These are phyloP conservation scores for Fusarium denticulatum DNA, from an alignment of 2,329 filamentous ascomycete genomes.

Conservation along the genomic window DNA sequence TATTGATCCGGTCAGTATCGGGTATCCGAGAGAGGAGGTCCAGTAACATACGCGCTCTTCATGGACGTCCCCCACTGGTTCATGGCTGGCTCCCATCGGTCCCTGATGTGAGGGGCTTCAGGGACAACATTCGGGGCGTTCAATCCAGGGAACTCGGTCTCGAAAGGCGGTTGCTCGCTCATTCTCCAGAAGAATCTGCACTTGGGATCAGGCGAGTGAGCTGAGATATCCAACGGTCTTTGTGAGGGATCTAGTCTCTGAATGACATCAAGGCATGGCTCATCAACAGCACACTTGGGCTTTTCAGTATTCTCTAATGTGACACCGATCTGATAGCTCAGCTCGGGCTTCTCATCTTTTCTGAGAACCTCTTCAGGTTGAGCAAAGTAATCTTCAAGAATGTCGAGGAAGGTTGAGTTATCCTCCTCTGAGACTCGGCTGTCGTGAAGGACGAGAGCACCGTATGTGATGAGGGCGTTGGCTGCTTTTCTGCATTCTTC, in stretches of 20 bases:
- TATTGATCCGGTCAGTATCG: background rate
- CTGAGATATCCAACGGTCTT: constrained; percentile 67
- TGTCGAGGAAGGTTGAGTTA: constrained; percentile 67
- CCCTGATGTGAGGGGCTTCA: constrained; percentile 57
- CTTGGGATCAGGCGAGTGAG: constrained; percentile 67
- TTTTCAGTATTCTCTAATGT: constrained; percentile 72
- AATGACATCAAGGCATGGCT: constrained; percentile 68
- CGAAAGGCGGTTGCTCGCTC: constrained; percentile 62
- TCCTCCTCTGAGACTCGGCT: constrained; percentile 65
- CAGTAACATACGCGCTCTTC: constrained; percentile 63
- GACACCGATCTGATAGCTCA: constrained; percentile 70
- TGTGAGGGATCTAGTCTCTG: constrained; percentile 62
- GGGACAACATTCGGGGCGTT: constrained; percentile 67
- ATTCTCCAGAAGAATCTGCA: constrained; percentile 73
- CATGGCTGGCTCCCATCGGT: constrained; percentile 65
- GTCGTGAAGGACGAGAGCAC: constrained; percentile 69
- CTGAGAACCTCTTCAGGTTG: constrained; percentile 60
- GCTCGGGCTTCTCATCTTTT: constrained; percentile 65
- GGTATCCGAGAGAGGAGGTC: background rate
- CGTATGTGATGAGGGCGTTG: constrained; percentile 66
- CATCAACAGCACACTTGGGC: constrained; percentile 71
- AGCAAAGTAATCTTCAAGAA: constrained; percentile 73
- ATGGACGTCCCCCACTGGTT: constrained; percentile 67
- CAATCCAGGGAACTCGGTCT: constrained; percentile 64
- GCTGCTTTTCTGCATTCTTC: constrained; percentile 65